These are phyloP conservation scores for Penicillium steckii DNA, from an alignment of 495 filamentous ascomycete species.

Conservation along the genomic window DNA sequence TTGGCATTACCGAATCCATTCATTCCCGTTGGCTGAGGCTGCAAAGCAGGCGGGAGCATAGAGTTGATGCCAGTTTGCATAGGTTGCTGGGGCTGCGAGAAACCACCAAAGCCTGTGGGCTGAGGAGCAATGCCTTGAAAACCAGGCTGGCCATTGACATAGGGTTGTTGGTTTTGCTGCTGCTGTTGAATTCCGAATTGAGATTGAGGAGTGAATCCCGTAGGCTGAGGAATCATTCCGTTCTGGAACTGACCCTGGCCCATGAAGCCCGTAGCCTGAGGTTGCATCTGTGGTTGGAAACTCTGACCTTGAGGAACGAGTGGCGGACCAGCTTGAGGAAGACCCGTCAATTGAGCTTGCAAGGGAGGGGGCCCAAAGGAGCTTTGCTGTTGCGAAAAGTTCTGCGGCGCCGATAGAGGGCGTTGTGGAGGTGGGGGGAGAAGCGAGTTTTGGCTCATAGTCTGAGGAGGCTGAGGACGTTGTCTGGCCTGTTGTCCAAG, in stretches of 20 bases:
- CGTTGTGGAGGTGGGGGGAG: slow-evolving; percentile 81
- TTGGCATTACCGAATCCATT: slow-evolving; percentile 52
- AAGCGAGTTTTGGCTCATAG: slow-evolving; percentile 60
- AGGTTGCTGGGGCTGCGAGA: slow-evolving; percentile 46
- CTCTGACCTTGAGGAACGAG: slow-evolving; percentile 75
- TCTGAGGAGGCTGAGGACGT: slow-evolving; percentile 70
- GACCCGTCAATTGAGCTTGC: slow-evolving; percentile 84
- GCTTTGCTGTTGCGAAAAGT: slow-evolving; percentile 67
- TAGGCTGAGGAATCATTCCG: slow-evolving; percentile 50
- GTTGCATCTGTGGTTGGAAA: slow-evolving; percentile 51
- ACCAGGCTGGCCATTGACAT: slow-evolving; percentile 28
- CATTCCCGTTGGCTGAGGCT: slow-evolving; percentile 54
- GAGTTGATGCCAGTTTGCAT: slow-evolving; percentile 51
- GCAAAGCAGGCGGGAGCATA: slow-evolving; percentile 41
- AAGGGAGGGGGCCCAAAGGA: slow-evolving; percentile 71
- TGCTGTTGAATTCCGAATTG: slow-evolving; percentile 55
- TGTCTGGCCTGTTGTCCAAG: slow-evolving; percentile 55
- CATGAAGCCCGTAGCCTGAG: slow-evolving; percentile 57
- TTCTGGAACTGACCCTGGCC: slow-evolving; percentile 50
- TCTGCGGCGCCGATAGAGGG: slow-evolving; percentile 86
- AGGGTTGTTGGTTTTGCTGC: slow-evolving; percentile 40
- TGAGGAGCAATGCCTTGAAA: slow-evolving; percentile 64
- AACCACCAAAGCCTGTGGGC: slow-evolving; percentile 61
- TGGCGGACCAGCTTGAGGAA: slow-evolving; percentile 46
- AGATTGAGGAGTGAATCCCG: slow-evolving; percentile 50